Percentiles rank a stretch among this genome's conserved stretches.
Evolutionary conservation across 495 filamentous ascomycete species (phyloP).

Genomic region (Pseudevernia furfuracea): DNA sequence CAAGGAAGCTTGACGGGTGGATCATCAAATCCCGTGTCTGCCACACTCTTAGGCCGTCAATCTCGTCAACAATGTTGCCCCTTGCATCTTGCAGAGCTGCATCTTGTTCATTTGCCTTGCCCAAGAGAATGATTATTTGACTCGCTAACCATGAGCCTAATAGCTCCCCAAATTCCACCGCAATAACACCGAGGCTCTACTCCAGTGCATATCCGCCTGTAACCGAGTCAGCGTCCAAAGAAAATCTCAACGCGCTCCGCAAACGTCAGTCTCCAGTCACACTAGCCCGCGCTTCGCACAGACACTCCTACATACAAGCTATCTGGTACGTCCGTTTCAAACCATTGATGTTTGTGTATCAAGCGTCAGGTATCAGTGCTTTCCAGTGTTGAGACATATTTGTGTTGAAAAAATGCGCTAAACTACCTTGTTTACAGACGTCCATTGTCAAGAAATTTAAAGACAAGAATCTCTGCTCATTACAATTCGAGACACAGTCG

Average conservation of each 20-base stretch:
- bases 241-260: background rate
- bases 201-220: background rate
- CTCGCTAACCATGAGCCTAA: background rate
- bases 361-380: background rate
- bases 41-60: background rate
- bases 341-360: background rate
- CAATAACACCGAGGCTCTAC: background rate
- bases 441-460: background rate
- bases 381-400: background rate
- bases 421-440: background rate
- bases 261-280: background rate
- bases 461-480: background rate
- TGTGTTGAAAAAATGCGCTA: background rate
- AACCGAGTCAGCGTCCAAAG: background rate
- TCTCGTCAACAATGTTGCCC: background rate
- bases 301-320: background rate
- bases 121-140: background rate
- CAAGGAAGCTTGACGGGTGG: background rate
- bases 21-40: background rate
- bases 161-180: background rate
- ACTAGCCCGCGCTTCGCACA: background rate
- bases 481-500: background rate
- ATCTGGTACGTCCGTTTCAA: constrained; percentile 9
- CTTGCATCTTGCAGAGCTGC: background rate
- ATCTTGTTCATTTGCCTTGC: background rate